These are phyloP conservation scores for Clitopilus passeckerianus DNA, from an alignment of 768 basidiomycete genomes.

Conservation along the genomic window DNA sequence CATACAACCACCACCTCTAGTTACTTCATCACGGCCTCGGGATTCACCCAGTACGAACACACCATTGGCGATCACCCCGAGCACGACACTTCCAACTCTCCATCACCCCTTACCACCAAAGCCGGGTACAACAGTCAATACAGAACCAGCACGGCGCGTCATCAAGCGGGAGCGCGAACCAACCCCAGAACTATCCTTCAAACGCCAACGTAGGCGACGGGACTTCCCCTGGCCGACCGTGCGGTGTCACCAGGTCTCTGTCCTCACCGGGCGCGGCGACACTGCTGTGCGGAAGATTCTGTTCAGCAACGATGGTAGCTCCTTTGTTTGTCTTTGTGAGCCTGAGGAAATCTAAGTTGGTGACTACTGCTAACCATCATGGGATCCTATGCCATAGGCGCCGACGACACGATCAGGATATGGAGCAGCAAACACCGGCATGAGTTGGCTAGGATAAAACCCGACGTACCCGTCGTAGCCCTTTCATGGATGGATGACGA, in stretches of 20 bases:
- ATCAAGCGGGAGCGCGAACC: conserved; percentile 33
- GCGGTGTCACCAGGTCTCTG: conserved; percentile 27
- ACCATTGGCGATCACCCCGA: conserved; percentile 5
- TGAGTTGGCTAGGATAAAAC: conserved; percentile 55
- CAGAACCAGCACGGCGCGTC: conserved; percentile 16
- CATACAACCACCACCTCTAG: conserved; percentile 2
- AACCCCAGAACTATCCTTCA: conserved; percentile 11
- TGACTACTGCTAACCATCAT: background rate
- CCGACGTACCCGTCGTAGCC: conserved; percentile 42
- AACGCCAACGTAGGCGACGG: conserved; percentile 25
- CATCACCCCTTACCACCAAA: conserved; percentile 28
- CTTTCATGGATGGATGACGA: conserved; percentile 60
- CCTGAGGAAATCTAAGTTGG: conserved; percentile 5
- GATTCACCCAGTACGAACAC: conserved; percentile 6
- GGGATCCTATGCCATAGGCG: conserved; percentile 22
- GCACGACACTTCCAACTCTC: conserved; percentile 5
- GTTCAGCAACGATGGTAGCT: conserved; percentile 49
- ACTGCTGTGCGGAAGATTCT: conserved; percentile 41
- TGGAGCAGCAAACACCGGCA: conserved; percentile 43
- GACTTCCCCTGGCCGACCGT: conserved; percentile 44
- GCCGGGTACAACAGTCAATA: conserved; percentile 11
- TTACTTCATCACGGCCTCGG: conserved; percentile 2
- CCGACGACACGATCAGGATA: conserved; percentile 58
- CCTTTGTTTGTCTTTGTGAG: conserved; percentile 57
- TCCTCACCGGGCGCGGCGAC: conserved; percentile 41